Evolutionary conservation across 2,329 filamentous ascomycete genomes (phyloP), one percentile per base, ranked within the genome.

Genomic region (Lachnellula subtilissima): DNA sequence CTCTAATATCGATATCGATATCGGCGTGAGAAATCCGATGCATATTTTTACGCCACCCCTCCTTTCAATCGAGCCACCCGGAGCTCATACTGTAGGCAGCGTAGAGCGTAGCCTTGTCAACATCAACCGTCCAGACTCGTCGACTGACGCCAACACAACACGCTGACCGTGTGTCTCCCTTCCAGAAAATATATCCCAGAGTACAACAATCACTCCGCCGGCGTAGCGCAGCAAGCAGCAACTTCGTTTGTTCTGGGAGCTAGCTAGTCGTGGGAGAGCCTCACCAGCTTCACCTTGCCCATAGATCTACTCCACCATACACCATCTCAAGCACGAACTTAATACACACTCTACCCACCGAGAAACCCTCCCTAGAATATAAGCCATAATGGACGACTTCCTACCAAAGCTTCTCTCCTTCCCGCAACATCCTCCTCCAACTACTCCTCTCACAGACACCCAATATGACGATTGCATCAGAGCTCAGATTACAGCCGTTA

Each of bases 391-490:
- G 68, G 68, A 70, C 51, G 69, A 73, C 17, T 50, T 73, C 35
- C 67, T 75, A 5, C 61, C 67, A 9, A 67, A 65, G 51, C 63
- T 76, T 37, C 67, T 72, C 37, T 67, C 72, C 8, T 74, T 76
- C 36, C 73, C 74, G 19, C 67, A 72, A 15, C 67, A 73, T 55
- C 69, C 71, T 40, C 67, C 70, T 40, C 64, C 68, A 22, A 46
- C 64, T n/a, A 58, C 58, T n/a, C 60, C 68, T 22, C 59, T 72
- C 35, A 65, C 71, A 17, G 71, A 76, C 54, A 64, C 70, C 36
- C 67, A 70, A 53, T 79, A 78, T 64, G 75, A 80, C 57, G 69
- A 70, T 35, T 70, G 69, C 36, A 72, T 77, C 49, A 70, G 65
- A 48, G 62, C 69, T n/a, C 68, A 75, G 49, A 62, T 75, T 50